Percentiles rank a stretch among this genome's conserved stretches.
Conservation (phyloP, 129 eudicot species). For the Chrysanthemum seticuspe region DNA sequence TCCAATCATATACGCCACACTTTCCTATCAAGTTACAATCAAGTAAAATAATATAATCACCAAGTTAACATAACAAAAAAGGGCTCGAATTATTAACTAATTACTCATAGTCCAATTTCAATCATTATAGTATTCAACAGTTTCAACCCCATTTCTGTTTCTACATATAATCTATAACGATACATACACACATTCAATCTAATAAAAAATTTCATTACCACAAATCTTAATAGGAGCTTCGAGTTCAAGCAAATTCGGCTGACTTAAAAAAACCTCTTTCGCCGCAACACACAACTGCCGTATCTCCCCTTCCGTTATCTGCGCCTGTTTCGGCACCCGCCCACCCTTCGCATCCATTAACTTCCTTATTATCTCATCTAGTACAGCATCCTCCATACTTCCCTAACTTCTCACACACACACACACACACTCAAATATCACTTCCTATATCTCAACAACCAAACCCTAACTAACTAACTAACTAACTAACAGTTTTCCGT, state of each 20-base stretch:
- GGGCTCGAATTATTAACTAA: too few species aligned
- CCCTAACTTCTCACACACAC: too few species aligned
- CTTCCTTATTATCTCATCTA: constrained; percentile 57
- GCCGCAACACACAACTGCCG: constrained; percentile 58
- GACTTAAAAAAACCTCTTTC: constrained; percentile 64
- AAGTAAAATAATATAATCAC: neutral
- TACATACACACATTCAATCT: too few species aligned
- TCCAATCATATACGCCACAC: neutral
- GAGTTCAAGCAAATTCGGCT: constrained; percentile 77
- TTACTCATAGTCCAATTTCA: too few species aligned
- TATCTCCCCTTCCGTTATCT: constrained; percentile 65
- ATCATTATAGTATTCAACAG: too few species aligned
- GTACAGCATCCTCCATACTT: constrained; percentile 55
- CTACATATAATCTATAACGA: too few species aligned
- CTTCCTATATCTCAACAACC: too few species aligned
- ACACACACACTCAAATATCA: too few species aligned
- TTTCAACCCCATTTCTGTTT: too few species aligned
- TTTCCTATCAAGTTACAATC: neutral
- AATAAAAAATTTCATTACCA: constrained; percentile 51
- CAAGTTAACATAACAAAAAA: too few species aligned
- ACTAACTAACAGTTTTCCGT: too few species aligned
- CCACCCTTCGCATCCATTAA: constrained; percentile 58
- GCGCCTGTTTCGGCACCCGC: constrained; percentile 58
- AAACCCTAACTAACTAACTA: too few species aligned
- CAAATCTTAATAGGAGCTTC: constrained; percentile 88